Conservation (phyloP, 169 alveolate genomes). For the Plasmodium inui region DNA sequence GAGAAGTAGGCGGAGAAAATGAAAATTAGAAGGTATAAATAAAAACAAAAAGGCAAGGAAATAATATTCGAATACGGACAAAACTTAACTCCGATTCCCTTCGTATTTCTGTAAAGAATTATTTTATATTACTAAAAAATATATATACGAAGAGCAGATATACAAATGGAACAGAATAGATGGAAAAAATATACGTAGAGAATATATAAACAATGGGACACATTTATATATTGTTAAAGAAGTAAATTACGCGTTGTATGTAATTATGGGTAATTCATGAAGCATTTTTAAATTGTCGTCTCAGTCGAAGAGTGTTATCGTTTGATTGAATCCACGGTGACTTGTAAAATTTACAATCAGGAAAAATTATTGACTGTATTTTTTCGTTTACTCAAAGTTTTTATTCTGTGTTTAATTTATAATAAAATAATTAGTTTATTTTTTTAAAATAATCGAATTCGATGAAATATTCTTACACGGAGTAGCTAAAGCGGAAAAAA, state of each 20-base stretch:
- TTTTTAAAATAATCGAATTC: not conserved
- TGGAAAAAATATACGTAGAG: not conserved
- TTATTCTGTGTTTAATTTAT: not conserved
- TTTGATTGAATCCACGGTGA: not conserved
- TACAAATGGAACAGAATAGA: not conserved
- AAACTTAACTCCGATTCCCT: not conserved
- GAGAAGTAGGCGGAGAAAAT: not conserved
- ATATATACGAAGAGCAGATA: not conserved
- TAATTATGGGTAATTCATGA: not conserved
- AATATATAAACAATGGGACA: not conserved
- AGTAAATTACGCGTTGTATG: not conserved
- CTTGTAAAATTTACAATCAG: not conserved
- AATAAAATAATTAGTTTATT: no score
- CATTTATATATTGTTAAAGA: not conserved
- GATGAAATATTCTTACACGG: not conserved
- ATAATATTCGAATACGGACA: not conserved
- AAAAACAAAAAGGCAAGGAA: not conserved
- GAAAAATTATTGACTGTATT: not conserved
- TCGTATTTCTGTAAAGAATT: not conserved
- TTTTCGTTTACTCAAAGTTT: not conserved
- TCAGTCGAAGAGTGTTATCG: not conserved
- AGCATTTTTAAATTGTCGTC: not conserved
- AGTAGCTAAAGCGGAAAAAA: not conserved
- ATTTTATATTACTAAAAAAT: not conserved
- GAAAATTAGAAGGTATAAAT: not conserved